phyloP scores from a whole-genome alignment of 805 yeast genomes.

The Kuraishia molischiana region DNA sequence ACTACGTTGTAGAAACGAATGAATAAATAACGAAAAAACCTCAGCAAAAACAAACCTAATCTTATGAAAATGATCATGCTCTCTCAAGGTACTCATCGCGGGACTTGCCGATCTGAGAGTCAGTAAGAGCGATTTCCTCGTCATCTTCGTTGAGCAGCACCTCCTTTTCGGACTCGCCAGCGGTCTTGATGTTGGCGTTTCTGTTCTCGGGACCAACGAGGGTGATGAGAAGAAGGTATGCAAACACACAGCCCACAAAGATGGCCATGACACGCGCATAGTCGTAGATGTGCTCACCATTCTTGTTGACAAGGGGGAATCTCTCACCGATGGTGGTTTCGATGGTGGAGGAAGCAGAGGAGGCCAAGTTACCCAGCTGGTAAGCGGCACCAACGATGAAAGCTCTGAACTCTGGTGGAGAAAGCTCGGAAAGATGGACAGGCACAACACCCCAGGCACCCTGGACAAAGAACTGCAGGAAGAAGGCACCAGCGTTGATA shows the following conservation, averaged over 20 bases:
- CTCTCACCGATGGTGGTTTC: conserved; percentile 52
- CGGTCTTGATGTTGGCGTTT: not conserved
- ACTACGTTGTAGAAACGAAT: too few relatives aligned
- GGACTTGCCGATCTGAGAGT: not conserved
- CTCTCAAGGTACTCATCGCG: not conserved
- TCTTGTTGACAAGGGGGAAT: conserved; percentile 39
- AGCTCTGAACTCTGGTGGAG: conserved; percentile 54
- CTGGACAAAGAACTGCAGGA: conserved; percentile 54
- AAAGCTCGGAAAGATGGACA: conserved; percentile 48
- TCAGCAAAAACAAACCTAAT: too few relatives aligned
- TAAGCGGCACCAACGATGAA: conserved; percentile 56
- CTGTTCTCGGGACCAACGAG: conserved; percentile 48
- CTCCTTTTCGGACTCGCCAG: not conserved
- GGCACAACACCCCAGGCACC: conserved; percentile 68
- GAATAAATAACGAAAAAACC: too few relatives aligned
- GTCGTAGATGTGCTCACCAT: conserved; percentile 25
- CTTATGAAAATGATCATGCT: not conserved
- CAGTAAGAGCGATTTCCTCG: too few relatives aligned
- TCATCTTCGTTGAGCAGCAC: not conserved
- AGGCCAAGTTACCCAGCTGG: conserved; percentile 62
- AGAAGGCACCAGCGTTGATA: conserved; percentile 50
- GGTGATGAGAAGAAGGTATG: conserved; percentile 34
- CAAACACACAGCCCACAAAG: conserved; percentile 58
- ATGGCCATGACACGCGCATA: conserved; percentile 68
- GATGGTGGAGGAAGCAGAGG: conserved; percentile 63